Evolutionary conservation across 148 eudicot genomes (phyloP), one percentile per base, ranked within the genome.

Genomic region (Limonium bicolor): DNA sequence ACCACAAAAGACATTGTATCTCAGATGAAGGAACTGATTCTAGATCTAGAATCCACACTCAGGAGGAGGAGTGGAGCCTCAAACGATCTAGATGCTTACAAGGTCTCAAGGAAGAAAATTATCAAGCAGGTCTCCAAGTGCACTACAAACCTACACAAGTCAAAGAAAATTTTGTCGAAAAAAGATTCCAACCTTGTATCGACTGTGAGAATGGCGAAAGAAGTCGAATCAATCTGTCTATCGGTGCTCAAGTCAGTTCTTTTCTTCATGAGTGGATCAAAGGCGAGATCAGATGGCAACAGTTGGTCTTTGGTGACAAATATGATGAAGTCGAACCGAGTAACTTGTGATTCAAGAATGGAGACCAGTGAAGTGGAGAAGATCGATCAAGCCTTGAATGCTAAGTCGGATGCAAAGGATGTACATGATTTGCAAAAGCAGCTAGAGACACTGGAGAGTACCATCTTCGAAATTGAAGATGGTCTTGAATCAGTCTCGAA

Each of bases 401-500:
- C 34, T 20, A 50, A 10, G 24, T 23, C 8, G 3, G 41, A 42
- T 15, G 12, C 4, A 9, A 48, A 40, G 22, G 23, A 40, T 29
- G 21, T 4, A 8, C 42, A 48, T 16, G 27, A 25, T 13, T 13
- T 63, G 40, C 23, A 43, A 15, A 51, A 38, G 21, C 57, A 63
- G 38, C 19, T 62, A 29, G 41, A 24, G 39, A 8, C 30, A 11
- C 19, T 56, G 30, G 58, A 63, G 33, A 11, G 38, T 11, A 36
- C 5, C 25, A 26, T 63, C 26, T 46, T 60, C 18, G 59, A 60
- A 31, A 36, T 68, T 21, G 68, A 73, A 32, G 62, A 34, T 6
- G 29, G 46, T 18, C 36, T 73, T 16, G 74, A 64, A n/a, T 35
- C 45, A 11, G 42, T 73, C 37, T 58, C 43, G 44, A 68, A 63